Conservation (phyloP, 371 early-diverging fungal species). For the Haplosporangium sp. region DNA sequence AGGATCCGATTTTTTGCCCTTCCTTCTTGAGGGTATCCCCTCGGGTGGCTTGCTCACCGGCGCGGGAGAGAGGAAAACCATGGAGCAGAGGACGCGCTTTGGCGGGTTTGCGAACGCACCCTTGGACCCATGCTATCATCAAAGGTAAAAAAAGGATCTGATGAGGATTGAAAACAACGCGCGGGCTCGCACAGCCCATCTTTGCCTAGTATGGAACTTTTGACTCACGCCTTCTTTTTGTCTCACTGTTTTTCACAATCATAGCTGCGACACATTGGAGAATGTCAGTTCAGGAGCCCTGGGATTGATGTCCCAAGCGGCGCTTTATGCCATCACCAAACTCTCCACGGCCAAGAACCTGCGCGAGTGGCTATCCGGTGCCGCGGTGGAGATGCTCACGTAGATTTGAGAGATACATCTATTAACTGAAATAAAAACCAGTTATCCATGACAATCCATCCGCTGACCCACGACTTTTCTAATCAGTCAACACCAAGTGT, state of each 20-base stretch:
- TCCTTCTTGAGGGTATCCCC: constrained; percentile 51
- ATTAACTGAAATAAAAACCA: too few relatives aligned
- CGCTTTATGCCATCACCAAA: constrained; percentile 44
- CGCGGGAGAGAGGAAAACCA: constrained; percentile 71
- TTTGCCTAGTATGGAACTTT: not conserved
- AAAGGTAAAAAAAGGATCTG: constrained; percentile 16
- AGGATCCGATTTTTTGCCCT: constrained; percentile 56
- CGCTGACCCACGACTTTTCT: too few relatives aligned
- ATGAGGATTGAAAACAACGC: too few relatives aligned
- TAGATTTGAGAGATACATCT: too few relatives aligned
- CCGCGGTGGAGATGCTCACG: not conserved
- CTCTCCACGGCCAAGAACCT: constrained; percentile 33
- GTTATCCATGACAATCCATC: too few relatives aligned
- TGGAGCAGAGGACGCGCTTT: constrained; percentile 63
- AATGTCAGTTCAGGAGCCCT: constrained; percentile 51
- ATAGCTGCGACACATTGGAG: constrained; percentile 52
- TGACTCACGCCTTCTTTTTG: not conserved
- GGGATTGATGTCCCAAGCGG: constrained; percentile 45
- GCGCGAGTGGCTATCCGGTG: constrained; percentile 33
- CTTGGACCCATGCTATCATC: constrained; percentile 77
- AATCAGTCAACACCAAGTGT: too few relatives aligned
- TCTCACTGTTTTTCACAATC: not conserved
- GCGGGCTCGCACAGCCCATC: too few relatives aligned
- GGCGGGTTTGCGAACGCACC: constrained; percentile 77
- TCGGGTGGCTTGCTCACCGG: constrained; percentile 76